Base-by-base conservation (phyloP, 2,329 filamentous ascomycete species). In the Claviceps sp. region DNA sequence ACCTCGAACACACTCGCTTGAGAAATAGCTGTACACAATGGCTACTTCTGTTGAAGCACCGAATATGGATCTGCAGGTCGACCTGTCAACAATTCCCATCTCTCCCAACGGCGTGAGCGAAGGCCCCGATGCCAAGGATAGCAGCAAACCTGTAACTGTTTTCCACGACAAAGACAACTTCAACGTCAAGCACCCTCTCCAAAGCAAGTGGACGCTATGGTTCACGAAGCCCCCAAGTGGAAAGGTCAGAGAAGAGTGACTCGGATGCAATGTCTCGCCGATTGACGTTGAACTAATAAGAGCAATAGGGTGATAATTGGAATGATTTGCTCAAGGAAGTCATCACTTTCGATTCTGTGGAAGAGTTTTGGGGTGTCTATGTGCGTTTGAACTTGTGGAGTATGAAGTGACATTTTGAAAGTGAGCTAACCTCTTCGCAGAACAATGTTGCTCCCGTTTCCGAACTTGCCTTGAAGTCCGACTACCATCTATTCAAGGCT, bases 311-410 rank as follows among this genome's bases (percentile, higher is more conserved):
- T 58, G 89, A 97, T 71, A 96, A 96, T 78, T 98, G 94, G 93
- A 94, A 94, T 60, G 93, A 98, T 67, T 76, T 97, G 56, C 75
- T 98, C 57, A 98, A 98, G 75, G 89, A 98, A 70, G 91, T 98
- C 61, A 96, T 98, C 64, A 96, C 88, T 52, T 97, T 98, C 64
- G 88, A 95, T 73, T 95, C 90, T 2, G 93, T 98, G 26, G 93
- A 98, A 73, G 94, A 98, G 70, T 98, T 98, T 72, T 98, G 93
- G 93, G 93, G 93, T 54, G 88, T 98, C 67, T 97, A 97, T 71
- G 94, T 98, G 79, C 68, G 90, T 76, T 4, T 14, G 17, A 8
- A 5, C 13, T 42, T 5, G 34, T 49, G 53, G 53, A 53, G 55
- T 47, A 50, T 54, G 7, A 14, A 47, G 17, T 6, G 5, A 3